Evolutionary conservation across 129 eudicot genomes (phyloP), one percentile per base, ranked within the genome.

Genomic region (Helichrysum umbraculigerum): DNA sequence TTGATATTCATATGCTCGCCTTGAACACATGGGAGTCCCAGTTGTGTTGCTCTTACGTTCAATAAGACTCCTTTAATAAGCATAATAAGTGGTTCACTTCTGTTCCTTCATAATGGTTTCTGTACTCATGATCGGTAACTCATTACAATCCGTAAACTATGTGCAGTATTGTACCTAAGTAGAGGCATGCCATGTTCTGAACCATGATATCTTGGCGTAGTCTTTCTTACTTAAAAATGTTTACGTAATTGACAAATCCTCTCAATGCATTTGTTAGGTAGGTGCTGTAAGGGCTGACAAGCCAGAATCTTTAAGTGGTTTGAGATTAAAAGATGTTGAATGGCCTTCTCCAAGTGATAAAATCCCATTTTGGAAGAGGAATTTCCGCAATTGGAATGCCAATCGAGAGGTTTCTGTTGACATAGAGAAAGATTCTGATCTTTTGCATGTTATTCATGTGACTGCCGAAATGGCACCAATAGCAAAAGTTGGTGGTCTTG

Each of bases 391-490:
- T 32, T 81, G 79, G 76, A 88, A 89, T 68, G 77, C 80, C 44
- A 75, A 57, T 66, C 59, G 79, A 19, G 86, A 84, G 6, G 39
- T 37, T 61, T 85, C 88, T 11, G 70, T 28, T 56, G 35, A 66
- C 29, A 68, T 80, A 28, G 83, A 82, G 71, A 86, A 83, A 82
- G 96, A 92, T 80, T 73, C 89, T 16, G 89, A 87, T 80, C 83
- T 74, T 76, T 72, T 87, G 81, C 93, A 92, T 76, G 80, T 89
- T 75, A 82, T 87, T 77, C 97, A 92, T 47, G 85, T 87, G 63
- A 89, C 96, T 19, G 96, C 97, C 71, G 97, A 92, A 75, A 90
- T 92, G 90, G 97, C 96, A 66, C 96, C 97, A 32, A 81, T 89
- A 69, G 97, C 96, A 20, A 92, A 92, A 76, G 97, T 92, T 41